Conservation (phyloP, 2,329 filamentous ascomycete species). For the Beauveria asiatica region DNA sequence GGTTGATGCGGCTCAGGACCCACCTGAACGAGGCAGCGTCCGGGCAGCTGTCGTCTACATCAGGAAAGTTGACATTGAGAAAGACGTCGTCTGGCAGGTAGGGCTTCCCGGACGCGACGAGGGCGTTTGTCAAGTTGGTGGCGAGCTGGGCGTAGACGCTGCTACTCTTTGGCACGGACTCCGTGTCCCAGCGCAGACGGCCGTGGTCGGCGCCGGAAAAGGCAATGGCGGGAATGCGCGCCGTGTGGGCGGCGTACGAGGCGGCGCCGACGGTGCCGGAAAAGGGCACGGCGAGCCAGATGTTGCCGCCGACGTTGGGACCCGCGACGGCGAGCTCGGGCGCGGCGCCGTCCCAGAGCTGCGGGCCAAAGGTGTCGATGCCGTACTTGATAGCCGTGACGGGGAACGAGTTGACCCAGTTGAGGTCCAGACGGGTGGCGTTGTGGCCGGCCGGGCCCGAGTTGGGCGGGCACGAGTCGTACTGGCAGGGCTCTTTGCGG, state of each 20-base stretch:
- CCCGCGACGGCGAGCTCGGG: conserved; percentile 59
- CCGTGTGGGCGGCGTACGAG: conserved; percentile 44
- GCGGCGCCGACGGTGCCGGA: conserved; percentile 63
- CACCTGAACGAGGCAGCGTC: conserved; percentile 49
- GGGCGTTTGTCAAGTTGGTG: conserved; percentile 43
- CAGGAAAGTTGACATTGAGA: conserved; percentile 63
- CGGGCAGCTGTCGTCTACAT: conserved; percentile 41
- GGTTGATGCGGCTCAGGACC: conserved; percentile 54
- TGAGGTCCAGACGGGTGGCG: conserved; percentile 46
- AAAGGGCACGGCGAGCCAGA: conserved; percentile 46
- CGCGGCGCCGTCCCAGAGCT: conserved; percentile 40
- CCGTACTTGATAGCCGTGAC: conserved; percentile 51
- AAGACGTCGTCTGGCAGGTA: conserved; percentile 54
- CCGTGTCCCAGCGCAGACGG: conserved; percentile 44
- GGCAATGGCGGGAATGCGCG: conserved; percentile 56
- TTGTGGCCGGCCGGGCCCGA: conserved; percentile 51
- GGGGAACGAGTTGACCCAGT: conserved; percentile 66
- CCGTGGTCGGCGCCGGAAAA: conserved; percentile 50
- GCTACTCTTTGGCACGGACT: conserved; percentile 44
- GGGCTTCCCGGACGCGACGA: conserved; percentile 49
- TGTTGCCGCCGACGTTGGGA: conserved; percentile 51
- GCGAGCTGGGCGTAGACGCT: conserved; percentile 57
- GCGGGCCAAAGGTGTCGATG: conserved; percentile 45
- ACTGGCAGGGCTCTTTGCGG: conserved; percentile 47
- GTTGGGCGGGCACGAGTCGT: conserved; percentile 49